Conservation (phyloP, 768 basidiomycete species). For the Amylocystis lapponica region DNA sequence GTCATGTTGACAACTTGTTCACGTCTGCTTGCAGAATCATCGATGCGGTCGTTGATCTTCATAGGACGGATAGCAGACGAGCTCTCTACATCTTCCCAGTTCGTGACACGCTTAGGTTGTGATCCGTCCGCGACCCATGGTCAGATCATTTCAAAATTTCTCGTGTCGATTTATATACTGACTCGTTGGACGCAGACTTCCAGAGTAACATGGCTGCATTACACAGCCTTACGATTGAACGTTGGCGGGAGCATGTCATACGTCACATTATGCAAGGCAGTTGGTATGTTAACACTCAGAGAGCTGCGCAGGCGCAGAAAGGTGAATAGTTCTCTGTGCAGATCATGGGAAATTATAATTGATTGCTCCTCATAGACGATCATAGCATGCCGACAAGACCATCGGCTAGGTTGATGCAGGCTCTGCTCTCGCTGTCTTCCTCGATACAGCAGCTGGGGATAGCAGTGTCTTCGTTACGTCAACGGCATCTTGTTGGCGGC, state of each 20-base stretch:
- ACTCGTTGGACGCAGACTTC: conserved; percentile 40
- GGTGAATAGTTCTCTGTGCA: neutral
- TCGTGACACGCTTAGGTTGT: conserved; percentile 41
- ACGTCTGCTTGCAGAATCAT: conserved; percentile 11
- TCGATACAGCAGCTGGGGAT: conserved; percentile 53
- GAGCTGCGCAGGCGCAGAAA: too few species aligned
- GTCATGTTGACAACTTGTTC: too few species aligned
- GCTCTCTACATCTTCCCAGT: conserved; percentile 37
- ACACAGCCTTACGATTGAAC: conserved; percentile 41
- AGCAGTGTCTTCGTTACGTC: conserved; percentile 26
- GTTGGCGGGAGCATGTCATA: conserved; percentile 48
- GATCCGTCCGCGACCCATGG: conserved; percentile 30
- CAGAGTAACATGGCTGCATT: conserved; percentile 34
- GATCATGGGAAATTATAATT: conserved; percentile 1
- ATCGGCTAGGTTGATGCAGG: conserved; percentile 49
- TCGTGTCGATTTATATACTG: neutral
- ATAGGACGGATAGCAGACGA: conserved; percentile 46
- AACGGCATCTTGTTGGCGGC: conserved; percentile 1
- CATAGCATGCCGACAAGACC: conserved; percentile 30
- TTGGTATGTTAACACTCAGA: conserved; percentile 2
- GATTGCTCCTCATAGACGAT: neutral
- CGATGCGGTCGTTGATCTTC: conserved; percentile 37
- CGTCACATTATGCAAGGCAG: conserved; percentile 6
- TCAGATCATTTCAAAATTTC: conserved; percentile 16
- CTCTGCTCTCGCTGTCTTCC: conserved; percentile 47